Base-by-base conservation (phyloP, 495 filamentous ascomycete genomes). In the Neurospora sp. region DNA sequence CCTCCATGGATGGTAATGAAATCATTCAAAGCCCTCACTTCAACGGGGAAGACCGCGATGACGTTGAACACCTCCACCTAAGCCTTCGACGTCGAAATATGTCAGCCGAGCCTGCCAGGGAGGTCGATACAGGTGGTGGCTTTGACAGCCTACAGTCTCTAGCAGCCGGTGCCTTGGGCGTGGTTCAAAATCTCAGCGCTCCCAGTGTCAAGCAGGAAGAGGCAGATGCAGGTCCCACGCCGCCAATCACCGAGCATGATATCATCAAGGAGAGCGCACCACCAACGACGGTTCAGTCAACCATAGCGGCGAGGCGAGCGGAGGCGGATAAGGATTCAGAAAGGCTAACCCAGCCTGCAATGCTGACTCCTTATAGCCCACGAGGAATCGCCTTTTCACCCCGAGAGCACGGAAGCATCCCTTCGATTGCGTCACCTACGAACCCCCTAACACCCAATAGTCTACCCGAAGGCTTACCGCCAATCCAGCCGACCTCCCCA, bases 401-500 rank as follows among this genome's bases (percentile, higher is more conserved):
- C 7, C 71, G 70, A 14, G 78, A 79, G 16, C 76, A 73, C 16
- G 79, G 79, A 14, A 70, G 75, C 35, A 78, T 70, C 69, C 79
- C 76, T 68, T 73, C 70, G 61, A 78, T 71, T 71, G 61, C 31
- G 40, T 82, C 82, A 16, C 79, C 82, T 31, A 76, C 79, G 12
- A 59, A 41, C 35, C 77, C 73, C 48, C 72, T 80, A 38, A 75
- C 73, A 37, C 76, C 79, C 14, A 76, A 74, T 40, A 73, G 70
- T 68, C 80, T 79, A 71, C 75, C 79, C 41, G 84, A 86, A 70
- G 75, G 78, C 16, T 76, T 87, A 20, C 79, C 86, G n/a, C 86
- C 86, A n/a, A 81, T 88, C 40, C 83, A 84, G 40, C 76, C 82
- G 37, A 74, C 77, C 38, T 87, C 85, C 9, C 83, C 85, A 9